Evolutionary conservation across 768 basidiomycete species (phyloP).

Genomic region (Hericium rajendrae): DNA sequence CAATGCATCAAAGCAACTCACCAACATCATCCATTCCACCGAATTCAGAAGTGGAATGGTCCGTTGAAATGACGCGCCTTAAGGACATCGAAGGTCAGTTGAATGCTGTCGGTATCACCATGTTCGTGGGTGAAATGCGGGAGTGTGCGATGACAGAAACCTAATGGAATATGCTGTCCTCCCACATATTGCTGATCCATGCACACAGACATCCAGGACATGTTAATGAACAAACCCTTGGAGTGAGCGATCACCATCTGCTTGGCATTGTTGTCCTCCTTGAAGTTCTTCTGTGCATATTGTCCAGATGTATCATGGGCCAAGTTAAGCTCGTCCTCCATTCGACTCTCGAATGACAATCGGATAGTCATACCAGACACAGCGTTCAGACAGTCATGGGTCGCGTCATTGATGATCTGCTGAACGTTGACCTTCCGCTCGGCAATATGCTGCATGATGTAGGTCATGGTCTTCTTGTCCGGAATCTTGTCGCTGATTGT

Average conservation of each 20-base stretch:
- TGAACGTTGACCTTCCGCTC: slow-evolving; percentile 75
- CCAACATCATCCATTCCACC: no score
- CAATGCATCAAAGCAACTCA: no score
- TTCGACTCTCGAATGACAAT: slow-evolving; percentile 92
- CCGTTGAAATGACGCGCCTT: no score
- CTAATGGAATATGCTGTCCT: slow-evolving; percentile 96
- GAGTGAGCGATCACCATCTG: slow-evolving; percentile 99
- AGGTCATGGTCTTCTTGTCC: slow-evolving; percentile 77
- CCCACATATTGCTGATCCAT: slow-evolving; percentile 98
- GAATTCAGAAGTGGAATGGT: no score
- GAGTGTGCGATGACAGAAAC: slow-evolving; percentile 91
- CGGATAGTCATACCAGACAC: slow-evolving; percentile 98
- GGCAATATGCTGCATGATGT: slow-evolving; percentile 75
- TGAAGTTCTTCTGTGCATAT: slow-evolving; percentile 90
- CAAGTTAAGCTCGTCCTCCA: slow-evolving; percentile 84
- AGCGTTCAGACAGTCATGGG: slow-evolving; percentile 79
- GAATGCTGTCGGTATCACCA: no score
- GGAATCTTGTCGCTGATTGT: slow-evolving; percentile 99
- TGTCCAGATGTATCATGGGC: slow-evolving; percentile 95
- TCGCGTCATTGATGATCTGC: slow-evolving; percentile 71
- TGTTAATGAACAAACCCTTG: slow-evolving; percentile 98
- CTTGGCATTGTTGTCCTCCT: slow-evolving; percentile 99
- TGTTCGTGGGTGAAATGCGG: slow-evolving; percentile 94
- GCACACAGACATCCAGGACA: slow-evolving; percentile 99
- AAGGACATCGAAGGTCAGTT: no score